Base-by-base conservation (phyloP, 805 yeast species). In the Metschnikowia aberdeeniae region DNA sequence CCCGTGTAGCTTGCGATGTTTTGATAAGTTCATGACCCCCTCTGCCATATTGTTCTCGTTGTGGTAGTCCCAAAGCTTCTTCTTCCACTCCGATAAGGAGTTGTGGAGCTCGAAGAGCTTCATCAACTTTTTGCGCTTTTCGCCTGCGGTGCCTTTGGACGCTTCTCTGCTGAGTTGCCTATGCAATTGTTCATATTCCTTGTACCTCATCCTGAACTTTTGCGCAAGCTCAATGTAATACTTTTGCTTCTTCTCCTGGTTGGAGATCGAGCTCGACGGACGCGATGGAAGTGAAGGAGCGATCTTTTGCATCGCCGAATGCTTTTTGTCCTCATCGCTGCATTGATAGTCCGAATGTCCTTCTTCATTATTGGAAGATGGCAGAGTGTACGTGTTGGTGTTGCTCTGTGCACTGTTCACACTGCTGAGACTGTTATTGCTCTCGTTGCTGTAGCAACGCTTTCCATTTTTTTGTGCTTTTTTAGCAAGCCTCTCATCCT, bases 11-110 rank as follows among this genome's bases (percentile, higher is more conserved):
- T 67, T 67, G 42, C 68, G 66, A 55, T 70, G 73, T 50, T 66
- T 66, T n/a, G 66, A 58, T 34, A 70, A 57, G 33, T 56, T 58
- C 73, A 67, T 68, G 41, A 69, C 63, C 10, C 61, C 56, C 32
- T 59, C 52, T 43, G 66, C 67, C 50, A 58, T 52, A 50, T 57
- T 66, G 37, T 53, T 53, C 38, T 67, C 69, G 40, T 61, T 58
- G 46, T 68, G 68, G 52, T 48, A 51, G 47, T 73, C 77, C 83
- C 83, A 78, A 14, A 81, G 64, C 52, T 73, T 68, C 47, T 68
- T 69, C 59, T 81, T 81, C 84, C 84, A 78, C 34, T 70, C 70
- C 14, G 76, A 69, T 41, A 81, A 61, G 34, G 69, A 67, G 28
- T 70, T 71, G 59, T 81, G 86, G 61, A 81, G 56, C 41, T 73